Evolutionary conservation across 169 alveolate species (phyloP).

Genomic region (Plasmodium cynomolgi): DNA sequence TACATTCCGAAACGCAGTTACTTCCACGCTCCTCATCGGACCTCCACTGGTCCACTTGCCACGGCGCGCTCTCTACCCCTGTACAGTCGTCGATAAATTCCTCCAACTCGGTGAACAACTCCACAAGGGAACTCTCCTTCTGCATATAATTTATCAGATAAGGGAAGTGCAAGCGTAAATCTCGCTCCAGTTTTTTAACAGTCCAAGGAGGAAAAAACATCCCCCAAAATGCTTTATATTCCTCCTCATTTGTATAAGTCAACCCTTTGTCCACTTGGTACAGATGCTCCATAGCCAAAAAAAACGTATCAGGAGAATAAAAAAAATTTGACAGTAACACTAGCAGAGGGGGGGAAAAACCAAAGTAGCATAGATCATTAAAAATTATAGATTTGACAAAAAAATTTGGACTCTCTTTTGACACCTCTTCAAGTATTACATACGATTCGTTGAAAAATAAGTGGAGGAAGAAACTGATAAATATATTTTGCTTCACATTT

Average conservation of each 20-base stretch:
- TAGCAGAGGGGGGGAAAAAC: slow-evolving; percentile 43
- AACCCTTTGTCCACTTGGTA: slow-evolving; percentile 16
- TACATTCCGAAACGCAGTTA: background rate
- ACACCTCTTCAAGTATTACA: slow-evolving; percentile 38
- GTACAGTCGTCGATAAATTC: slow-evolving; percentile 12
- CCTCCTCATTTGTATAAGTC: background rate
- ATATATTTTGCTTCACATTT: slow-evolving; percentile 29
- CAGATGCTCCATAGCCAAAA: background rate
- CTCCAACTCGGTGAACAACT: slow-evolving; percentile 18
- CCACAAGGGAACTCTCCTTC: slow-evolving; percentile 26
- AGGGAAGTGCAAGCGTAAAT: slow-evolving; percentile 32
- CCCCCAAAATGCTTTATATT: slow-evolving; percentile 1
- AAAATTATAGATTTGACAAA: slow-evolving; percentile 53
- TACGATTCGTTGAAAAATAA: slow-evolving; percentile 64
- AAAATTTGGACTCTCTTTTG: slow-evolving; percentile 6
- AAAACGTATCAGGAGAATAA: slow-evolving; percentile 32
- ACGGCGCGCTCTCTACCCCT: background rate
- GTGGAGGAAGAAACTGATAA: slow-evolving; percentile 43
- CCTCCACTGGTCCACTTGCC: background rate
- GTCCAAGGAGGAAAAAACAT: background rate
- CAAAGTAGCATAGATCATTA: slow-evolving; percentile 50
- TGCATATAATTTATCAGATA: slow-evolving; percentile 31
- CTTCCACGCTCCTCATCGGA: background rate
- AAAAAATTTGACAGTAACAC: slow-evolving; percentile 28
- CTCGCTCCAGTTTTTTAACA: slow-evolving; percentile 10